phyloP scores from a whole-genome alignment of 148 eudicot species.

The Rhododendron molle region DNA sequence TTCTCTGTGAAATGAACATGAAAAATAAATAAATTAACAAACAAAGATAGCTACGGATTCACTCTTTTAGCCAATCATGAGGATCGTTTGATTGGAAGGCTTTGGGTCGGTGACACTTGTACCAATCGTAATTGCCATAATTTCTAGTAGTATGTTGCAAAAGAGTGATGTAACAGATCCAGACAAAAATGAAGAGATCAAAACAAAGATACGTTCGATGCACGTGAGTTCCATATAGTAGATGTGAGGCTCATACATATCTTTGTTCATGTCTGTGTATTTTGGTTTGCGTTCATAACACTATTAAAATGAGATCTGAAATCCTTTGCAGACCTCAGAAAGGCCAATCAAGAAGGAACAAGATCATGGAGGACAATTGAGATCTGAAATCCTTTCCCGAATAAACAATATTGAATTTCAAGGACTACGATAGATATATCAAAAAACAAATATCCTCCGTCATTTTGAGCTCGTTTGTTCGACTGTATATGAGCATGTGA shows the following conservation, averaged over 20 bases:
- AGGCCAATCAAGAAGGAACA: not conserved
- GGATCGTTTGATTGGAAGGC: constrained; percentile 2
- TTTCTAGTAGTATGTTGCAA: not conserved
- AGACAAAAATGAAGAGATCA: not conserved
- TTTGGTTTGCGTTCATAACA: not conserved
- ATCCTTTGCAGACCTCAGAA: not conserved
- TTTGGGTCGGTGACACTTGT: not conserved
- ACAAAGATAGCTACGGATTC: not conserved
- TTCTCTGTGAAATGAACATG: not conserved
- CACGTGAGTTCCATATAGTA: not conserved
- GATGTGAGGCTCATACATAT: not conserved
- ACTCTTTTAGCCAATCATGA: not conserved
- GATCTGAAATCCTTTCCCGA: not conserved
- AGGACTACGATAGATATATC: not conserved
- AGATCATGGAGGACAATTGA: not conserved
- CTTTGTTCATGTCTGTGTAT: not conserved
- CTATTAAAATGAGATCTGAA: no score
- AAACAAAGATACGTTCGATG: not conserved
- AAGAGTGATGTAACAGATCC: not conserved
- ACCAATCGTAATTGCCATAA: not conserved
- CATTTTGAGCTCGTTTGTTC: not conserved
- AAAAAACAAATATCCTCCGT: no score
- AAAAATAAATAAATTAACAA: no score
- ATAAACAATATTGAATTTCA: not conserved
- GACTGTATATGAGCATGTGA: not conserved